Evolutionary conservation across 352 stramenopile genomes (phyloP), one percentile per base, ranked within the genome.

Genomic region (Phytophthora sp.): DNA sequence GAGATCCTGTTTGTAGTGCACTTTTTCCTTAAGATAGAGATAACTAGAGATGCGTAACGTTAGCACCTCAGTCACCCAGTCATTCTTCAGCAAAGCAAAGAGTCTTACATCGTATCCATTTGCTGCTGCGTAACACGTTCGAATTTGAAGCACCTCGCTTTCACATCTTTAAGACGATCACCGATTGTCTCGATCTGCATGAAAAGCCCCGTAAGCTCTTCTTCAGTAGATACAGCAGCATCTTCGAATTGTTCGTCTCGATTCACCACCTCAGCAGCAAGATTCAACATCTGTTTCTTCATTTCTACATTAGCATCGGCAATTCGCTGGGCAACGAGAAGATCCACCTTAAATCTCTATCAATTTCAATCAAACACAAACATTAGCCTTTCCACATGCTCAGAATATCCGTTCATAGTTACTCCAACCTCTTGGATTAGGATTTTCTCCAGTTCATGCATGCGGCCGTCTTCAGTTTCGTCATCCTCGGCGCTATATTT

Each of bases 11-110:
- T 86, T 73, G 46, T 82, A 76, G 46, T 94, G 85, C 9, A 94
- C 79, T 44, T 94, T 94, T 49, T 94, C 85, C 45, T 94, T 94
- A 9, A 94, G 62, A 60, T 79, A 94, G 15, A 94, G 65, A 56
- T 93, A 92, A 49, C 82, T 91, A 27, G 20, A 30, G 16, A 65
- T 24, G 39, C 20, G 6, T 55, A 57, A 11, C 7, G n/a, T 71
- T 45, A 71, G 33, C 24, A 50, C 13, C 26, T 24, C 5, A 13
- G 61, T 15, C 15, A 20, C 4, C n/a, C 24, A 6, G 18, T 0
- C 36, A 21, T 51, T 44, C 3, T 31, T 24, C 15, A 39, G 31
- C 15, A 53, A 15, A 29, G 18, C 20, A 21, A 57, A 15, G 8
- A 57, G 12, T 21, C 66, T 60, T 79, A 92, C 85, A 94, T 75